Evolutionary conservation across 169 alveolate species (phyloP), one percentile per base, ranked within the genome.

Genomic region (Eimeria brunetti): DNA sequence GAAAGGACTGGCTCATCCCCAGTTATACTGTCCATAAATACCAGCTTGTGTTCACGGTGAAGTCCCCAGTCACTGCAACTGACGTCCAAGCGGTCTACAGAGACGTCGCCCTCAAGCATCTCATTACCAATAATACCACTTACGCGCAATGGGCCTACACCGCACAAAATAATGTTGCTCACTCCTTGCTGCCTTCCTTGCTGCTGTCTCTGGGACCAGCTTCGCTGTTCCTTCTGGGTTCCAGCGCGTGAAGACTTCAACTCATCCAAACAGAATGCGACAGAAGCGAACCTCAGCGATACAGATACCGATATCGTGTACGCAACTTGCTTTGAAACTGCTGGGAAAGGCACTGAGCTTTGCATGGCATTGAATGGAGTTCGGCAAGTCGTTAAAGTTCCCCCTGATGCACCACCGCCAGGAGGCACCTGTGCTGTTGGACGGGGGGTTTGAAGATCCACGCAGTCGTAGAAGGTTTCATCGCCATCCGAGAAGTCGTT

Each of bases 401-500:
- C 83, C 36, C n/a, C 51, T 16, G 49, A 58, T 83, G 90, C 22
- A 51, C 56, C 81, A 86, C 62, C 44, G 51, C 8, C 83, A 86
- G 27, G 46, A 18, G 81, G 4, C 53, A n/a, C 60, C 27, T 0
- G 88, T 14, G 46, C 0, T 46, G 67, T 46, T 30, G 56, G 14
- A 6, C 91, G 83, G 36, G 92, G 81, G 20, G 92, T 18, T 86
- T 86, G 83, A 22, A 38, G 46, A 20, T 86, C 92, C 81, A 86
- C 27, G 64, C 92, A 86, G 67, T 86, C 92, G 41, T 86, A 49
- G 30, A 86, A 86, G 44, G 16, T 30, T 30, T 58, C 92, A 12
- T 27, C 81, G 20, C 36, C 80, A 12, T 38, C 78, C 2, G 78
- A 20, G 9, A 49, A 44, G n/a, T 62, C 71, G 41, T 36, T 49